Base-by-base conservation (phyloP, 805 yeast genomes). In the Lipomyces mesembrius region DNA sequence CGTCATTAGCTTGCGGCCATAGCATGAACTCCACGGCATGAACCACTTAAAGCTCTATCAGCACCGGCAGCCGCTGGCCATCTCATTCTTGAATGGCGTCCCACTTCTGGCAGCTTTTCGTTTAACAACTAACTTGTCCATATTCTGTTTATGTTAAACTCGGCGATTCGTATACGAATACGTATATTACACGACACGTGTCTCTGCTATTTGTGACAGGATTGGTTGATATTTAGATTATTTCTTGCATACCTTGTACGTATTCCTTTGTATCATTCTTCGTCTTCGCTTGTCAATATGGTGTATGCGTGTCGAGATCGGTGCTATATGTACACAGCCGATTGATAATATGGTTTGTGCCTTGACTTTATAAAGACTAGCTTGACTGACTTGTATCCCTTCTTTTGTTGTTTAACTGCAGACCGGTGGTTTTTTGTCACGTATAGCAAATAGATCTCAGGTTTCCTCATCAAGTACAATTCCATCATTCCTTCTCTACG, bases 191-290 rank as follows among this genome's bases (percentile, higher is more conserved):
- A n/a, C 49, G 11, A 43, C 49, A n/a, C 49, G 20, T 43, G 49
- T 43, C 49, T 43, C 49, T 43, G 43, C 49, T n/a, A 43, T 43
- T 43, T 43, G 49, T 43, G 49, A 43, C 49, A 43, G 49, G 49
- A 43, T 43, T 43, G 49, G 25, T 43, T 43, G 22, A 43, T 43
- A 43, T 43, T 43, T 43, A 43, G 49, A 43, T 43, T 43, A 43
- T 43, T 43, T 43, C 22, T 17, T 43, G 22, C 49, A 43, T 43
- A 43, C 22, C 49, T 43, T 43, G 49, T 43, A 43, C 49, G 49
- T 43, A 43, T 43, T 43, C 49, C 49, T 17, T 43, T 43, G 49
- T 43, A 43, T n/a, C 49, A 8, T n/a, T 17, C 49, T n/a, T 43
- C 49, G 22, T 5, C 7, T 43, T 7, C 17, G 20, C 49, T 43